Conservation (phyloP, 2,329 filamentous ascomycete species). For the Zasmidium cellare region DNA sequence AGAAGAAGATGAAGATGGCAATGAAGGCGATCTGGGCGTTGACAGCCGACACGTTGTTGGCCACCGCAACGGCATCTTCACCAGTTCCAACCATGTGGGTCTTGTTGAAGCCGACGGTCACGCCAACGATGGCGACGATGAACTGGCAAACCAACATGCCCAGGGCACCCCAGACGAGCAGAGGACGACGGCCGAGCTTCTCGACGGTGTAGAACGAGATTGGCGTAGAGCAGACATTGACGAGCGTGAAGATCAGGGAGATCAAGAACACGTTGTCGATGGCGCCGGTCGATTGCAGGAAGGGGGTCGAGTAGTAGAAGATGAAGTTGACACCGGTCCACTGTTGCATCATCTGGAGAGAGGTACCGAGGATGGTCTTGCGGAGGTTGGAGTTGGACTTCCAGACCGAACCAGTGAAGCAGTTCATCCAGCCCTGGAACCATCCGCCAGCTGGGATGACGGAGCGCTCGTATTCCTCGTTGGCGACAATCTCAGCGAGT, state of each 20-base stretch:
- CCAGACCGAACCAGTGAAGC: constrained; percentile 58
- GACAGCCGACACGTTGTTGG: constrained; percentile 43
- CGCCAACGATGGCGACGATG: constrained; percentile 71
- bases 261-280: constrained; percentile 80
- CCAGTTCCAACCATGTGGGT: constrained; percentile 30
- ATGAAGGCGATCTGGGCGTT: constrained; percentile 81
- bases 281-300: constrained; percentile 76
- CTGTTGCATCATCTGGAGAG: constrained; percentile 54
- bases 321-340: constrained; percentile 90
- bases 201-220: constrained; percentile 87
- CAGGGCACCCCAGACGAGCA: constrained; percentile 75
- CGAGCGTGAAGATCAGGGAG: constrained; percentile 79
- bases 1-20: constrained; percentile 90
- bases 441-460: constrained; percentile 66
- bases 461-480: constrained; percentile 78
- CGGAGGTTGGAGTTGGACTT: constrained; percentile 52
- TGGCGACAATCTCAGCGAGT: constrained; percentile 82
- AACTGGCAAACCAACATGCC: constrained; percentile 89
- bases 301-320: constrained; percentile 74
- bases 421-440: constrained; percentile 67
- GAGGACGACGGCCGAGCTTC: constrained; percentile 73
- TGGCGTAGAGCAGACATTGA: constrained; percentile 84
- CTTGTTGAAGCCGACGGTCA: constrained; percentile 40
- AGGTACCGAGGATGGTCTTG: constrained; percentile 49
- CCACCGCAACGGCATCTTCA: constrained; percentile 45